Conservation (phyloP, 768 basidiomycete genomes). For the Rhizopogon sp. region DNA sequence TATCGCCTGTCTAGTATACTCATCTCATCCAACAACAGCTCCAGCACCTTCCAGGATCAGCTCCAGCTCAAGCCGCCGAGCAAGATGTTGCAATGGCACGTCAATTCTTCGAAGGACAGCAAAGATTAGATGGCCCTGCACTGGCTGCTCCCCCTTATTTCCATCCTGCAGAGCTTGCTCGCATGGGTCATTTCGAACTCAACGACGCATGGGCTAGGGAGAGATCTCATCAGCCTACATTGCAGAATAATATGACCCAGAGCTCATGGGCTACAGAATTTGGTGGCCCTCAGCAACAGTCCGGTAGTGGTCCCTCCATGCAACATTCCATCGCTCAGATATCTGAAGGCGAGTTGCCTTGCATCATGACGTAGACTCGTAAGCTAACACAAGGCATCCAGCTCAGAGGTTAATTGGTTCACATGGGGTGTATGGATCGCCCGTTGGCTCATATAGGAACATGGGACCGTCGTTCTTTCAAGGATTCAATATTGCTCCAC, state of each 20-base stretch:
- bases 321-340: constrained; percentile 28
- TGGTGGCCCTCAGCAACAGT: constrained; percentile 21
- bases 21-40: constrained; percentile 38
- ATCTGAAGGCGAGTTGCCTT: constrained; percentile 15
- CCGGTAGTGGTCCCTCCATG: constrained; percentile 18
- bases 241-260: constrained; percentile 28
- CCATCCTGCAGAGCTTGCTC: constrained; percentile 27
- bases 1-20: not conserved
- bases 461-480: constrained; percentile 33
- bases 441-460: constrained; percentile 19
- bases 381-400: constrained; percentile 3
- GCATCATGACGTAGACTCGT: not conserved
- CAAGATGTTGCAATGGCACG: constrained; percentile 72
- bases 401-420: constrained; percentile 35
- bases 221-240: constrained; percentile 36
- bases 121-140: constrained; percentile 26
- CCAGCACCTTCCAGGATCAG: constrained; percentile 67
- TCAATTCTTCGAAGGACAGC: constrained; percentile 66
- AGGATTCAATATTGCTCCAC: constrained; percentile 17
- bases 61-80: constrained; percentile 43
- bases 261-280: constrained; percentile 61
- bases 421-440: constrained; percentile 24
- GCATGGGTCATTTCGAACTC: constrained; percentile 29
- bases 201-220: constrained; percentile 52
- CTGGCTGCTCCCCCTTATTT: constrained; percentile 29